Evolutionary conservation across 495 filamentous ascomycete genomes (phyloP).

Genomic region (Neurospora tetraspora): DNA sequence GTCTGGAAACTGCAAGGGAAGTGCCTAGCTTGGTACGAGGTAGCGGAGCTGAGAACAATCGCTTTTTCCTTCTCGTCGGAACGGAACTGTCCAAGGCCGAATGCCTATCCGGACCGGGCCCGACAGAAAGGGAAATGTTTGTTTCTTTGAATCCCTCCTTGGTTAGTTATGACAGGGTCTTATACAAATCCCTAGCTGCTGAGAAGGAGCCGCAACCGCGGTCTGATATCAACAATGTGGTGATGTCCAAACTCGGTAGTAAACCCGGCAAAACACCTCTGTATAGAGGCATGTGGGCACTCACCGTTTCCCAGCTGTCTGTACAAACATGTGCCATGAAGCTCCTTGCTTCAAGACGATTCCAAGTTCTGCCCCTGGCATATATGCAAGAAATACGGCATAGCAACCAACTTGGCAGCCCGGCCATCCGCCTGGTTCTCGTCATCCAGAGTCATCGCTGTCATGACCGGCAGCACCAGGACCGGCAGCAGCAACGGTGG

Average conservation of each 20-base stretch:
- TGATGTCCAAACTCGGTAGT: background rate
- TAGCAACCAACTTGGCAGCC: background rate
- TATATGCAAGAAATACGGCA: background rate
- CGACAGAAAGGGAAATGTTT: background rate
- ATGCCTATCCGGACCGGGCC: background rate
- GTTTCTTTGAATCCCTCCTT: background rate
- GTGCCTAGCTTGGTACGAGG: background rate
- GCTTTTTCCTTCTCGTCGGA: background rate
- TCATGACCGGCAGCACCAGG: background rate
- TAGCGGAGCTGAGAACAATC: background rate
- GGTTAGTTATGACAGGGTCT: background rate
- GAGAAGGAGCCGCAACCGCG: background rate
- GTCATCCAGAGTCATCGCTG: background rate
- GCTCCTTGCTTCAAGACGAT: background rate
- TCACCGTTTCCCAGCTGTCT: background rate
- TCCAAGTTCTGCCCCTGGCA: background rate
- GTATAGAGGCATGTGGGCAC: background rate
- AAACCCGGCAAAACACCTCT: background rate
- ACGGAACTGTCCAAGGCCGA: background rate
- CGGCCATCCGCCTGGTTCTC: constrained; percentile 1
- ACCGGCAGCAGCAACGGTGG: background rate
- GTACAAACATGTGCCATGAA: background rate
- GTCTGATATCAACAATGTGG: background rate
- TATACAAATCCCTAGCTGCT: background rate
- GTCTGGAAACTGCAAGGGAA: background rate